Base-by-base conservation (phyloP, 2,329 filamentous ascomycete genomes). In the Pseudogymnoascus sp. region DNA sequence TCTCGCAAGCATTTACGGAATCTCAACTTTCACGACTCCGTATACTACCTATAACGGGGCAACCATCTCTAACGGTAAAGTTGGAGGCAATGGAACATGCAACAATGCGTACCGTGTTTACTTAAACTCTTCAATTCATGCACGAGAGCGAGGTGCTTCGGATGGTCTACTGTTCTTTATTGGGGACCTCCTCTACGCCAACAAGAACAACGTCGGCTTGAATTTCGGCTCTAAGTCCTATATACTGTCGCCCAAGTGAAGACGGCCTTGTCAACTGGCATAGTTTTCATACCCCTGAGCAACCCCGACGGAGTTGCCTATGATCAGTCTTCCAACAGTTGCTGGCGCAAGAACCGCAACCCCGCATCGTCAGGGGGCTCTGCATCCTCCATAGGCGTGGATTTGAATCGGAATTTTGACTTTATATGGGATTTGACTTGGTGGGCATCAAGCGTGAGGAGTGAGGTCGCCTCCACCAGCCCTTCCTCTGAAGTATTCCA, bases 301-400 rank as follows among this genome's bases (percentile, higher is more conserved):
- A 84, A 84, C 72, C 80, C 82, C 0, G 82, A 84, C 66, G 82
- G 82, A 39, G 77, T 81, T 6, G 76, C 78, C 26, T 78, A 79
- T 67, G 82, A 84, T 67, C 81, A 84, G 68, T 70, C 73, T 16
- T 78, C 75, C 29, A 75, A 79, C 67, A 72, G 72, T 29, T 82
- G 81, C 74, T 84, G 81, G 82, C 78, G 81, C 67, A 83, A 83
- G 75, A 84, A 84, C 71, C 79, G 81, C 36, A 83, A 82, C 71
- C 74, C 78, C 0, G 75, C 72, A 26, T 73, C 76, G 0, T 72
- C 67, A 0, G 68, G 72, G 0, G 71, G 74, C 3, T 64, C 71
- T 42, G 68, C 69, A 3, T 51, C 65, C 26, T 72, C 73, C 8
- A 63, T 80, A 26, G 81, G 81, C 16, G 74, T 83, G 34, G 82